Evolutionary conservation across 106 monocot species (phyloP), one percentile per base, ranked within the genome.

Genomic region (Acorus calamus): DNA sequence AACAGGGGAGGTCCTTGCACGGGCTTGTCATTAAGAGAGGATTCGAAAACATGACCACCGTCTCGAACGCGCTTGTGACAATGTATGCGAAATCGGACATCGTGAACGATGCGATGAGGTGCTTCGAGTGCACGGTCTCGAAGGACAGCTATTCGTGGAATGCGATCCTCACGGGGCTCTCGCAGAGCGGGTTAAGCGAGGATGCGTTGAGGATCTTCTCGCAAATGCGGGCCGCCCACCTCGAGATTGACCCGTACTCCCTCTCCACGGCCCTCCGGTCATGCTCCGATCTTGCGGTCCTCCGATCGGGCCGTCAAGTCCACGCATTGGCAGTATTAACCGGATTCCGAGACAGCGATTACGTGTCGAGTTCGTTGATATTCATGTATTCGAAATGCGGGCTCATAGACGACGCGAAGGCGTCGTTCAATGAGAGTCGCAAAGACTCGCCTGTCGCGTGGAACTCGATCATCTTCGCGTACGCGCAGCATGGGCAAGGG

Each of bases 351-450:
- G 8, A 60, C 53, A 92, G 88, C 55, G 80, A 84, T 13, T 92
- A 87, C 69, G 87, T 88, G 10, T 67, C 59, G 4, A 88, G 92
- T 65, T 81, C 92, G 50, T 66, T 92, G 67, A 78, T 85, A 54
- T 75, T 75, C 80, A 78, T 88, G 87, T 92, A 92, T 42, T 82
- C 84, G 11, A 88, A 82, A 51, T 82, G 87, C 57, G 92, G 92
- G 44, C 61, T 80, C 46, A 75, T 92, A 42, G 66, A 47, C 9
- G 74, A 82, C 60, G 92, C 87, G 8, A 64, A 76, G 64, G 80
- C 67, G 11, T 68, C 62, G 14, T 92, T 92, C 59, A 73, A 85
- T 6, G 80, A 84, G 56, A 57, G 79, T 12, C 3, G 41, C 43
- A 82, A 85, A 45, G 71, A 68, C 7, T 77, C 73, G 52, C 80